Conservation (phyloP, 208 protist genomes). For the Trypanosoma boissoni region DNA sequence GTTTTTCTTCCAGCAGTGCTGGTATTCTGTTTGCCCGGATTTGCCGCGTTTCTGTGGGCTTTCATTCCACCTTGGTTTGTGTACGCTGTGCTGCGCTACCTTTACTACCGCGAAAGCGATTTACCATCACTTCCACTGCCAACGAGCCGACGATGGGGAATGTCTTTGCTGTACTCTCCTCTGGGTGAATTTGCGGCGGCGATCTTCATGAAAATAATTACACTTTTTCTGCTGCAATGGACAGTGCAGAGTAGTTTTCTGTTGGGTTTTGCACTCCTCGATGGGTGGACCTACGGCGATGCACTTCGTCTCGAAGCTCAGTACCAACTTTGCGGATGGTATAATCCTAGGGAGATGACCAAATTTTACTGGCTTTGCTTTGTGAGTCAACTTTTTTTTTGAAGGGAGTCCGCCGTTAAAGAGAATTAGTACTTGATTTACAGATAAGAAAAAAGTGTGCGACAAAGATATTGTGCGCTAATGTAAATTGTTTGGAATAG, state of each 20-base stretch:
- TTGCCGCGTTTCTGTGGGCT: constrained; percentile 36
- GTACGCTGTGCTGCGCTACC: constrained; percentile 28
- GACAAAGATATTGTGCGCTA: no score
- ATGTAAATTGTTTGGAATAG: no score
- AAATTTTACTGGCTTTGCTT: constrained; percentile 25
- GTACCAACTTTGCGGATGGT: constrained; percentile 13
- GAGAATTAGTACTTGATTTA: no score
- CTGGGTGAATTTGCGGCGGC: constrained; percentile 40
- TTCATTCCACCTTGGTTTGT: constrained; percentile 31
- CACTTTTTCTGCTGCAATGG: constrained; percentile 44
- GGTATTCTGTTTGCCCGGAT: constrained; percentile 35
- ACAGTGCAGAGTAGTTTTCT: constrained; percentile 51
- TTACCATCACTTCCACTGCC: constrained; percentile 4
- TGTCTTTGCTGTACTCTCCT: constrained; percentile 16
- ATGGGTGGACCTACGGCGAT: constrained; percentile 1
- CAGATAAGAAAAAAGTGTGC: no score
- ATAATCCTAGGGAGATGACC: constrained; percentile 15
- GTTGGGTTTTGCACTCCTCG: constrained; percentile 31
- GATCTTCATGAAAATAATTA: constrained; percentile 42
- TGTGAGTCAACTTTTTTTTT: constrained; percentile 29
- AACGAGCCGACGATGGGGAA: neutral
- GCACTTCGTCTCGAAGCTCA: constrained; percentile 10
- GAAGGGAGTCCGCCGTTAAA: no score
- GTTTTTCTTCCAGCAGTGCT: constrained; percentile 42
- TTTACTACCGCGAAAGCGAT: constrained; percentile 37